Conservation (phyloP, 225 moss, liverwort and hornwort species). For the Asterella californica region DNA sequence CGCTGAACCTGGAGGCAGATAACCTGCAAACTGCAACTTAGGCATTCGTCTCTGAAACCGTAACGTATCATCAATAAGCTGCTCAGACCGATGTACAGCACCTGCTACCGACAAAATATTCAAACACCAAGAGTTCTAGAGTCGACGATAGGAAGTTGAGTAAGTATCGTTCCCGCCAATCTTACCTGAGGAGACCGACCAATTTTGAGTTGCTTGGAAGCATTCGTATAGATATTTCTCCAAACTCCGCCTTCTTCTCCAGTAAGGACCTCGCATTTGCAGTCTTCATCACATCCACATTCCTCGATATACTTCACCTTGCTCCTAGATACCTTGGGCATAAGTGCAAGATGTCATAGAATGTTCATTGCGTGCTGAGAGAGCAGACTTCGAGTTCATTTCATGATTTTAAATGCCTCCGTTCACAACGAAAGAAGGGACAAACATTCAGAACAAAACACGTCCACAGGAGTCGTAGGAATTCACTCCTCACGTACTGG, state of each 20-base stretch:
- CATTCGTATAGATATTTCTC: slow-evolving; percentile 68
- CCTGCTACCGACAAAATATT: no score
- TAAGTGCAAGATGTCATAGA: background rate
- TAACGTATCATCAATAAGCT: background rate
- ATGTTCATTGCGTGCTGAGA: background rate
- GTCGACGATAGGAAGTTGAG: background rate
- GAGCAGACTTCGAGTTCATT: background rate
- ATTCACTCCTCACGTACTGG: no score
- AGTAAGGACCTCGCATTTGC: slow-evolving; percentile 67
- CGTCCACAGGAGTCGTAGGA: background rate
- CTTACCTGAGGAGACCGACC: slow-evolving; percentile 84
- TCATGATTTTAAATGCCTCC: background rate
- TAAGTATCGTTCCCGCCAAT: background rate
- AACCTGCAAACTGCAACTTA: slow-evolving; percentile 46
- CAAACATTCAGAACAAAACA: background rate
- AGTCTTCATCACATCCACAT: slow-evolving; percentile 85
- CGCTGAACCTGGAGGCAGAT: slow-evolving; percentile 92
- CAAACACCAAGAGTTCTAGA: background rate
- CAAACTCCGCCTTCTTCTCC: slow-evolving; percentile 65
- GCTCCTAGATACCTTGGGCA: slow-evolving; percentile 14
- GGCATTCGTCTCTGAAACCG: background rate
- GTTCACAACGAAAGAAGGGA: background rate
- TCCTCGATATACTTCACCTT: slow-evolving; percentile 58
- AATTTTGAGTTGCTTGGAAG: slow-evolving; percentile 74
- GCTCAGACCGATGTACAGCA: background rate